Percentiles rank a stretch among this genome's conserved stretches.
Evolutionary conservation across 139 green algal species (phyloP).

Genomic region (Chlamydomonas sp.): DNA sequence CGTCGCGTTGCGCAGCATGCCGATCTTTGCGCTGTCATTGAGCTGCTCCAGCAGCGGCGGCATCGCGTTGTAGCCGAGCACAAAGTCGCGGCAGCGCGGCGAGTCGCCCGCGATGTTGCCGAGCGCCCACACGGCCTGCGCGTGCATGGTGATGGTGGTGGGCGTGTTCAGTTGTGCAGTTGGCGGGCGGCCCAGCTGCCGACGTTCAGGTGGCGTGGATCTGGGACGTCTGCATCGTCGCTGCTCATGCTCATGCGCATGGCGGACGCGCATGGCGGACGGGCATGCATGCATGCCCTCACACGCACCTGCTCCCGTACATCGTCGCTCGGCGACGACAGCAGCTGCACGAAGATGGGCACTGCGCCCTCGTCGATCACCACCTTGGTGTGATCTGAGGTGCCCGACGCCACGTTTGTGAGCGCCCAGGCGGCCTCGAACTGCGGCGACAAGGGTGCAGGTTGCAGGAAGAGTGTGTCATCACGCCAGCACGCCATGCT

Average conservation of each 20-base stretch:
- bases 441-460: conserved; percentile 41
- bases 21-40: conserved; percentile 83
- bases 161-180: too few species aligned
- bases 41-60: conserved; percentile 88
- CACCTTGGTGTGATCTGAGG: conserved; percentile 91
- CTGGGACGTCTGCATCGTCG: too few species aligned
- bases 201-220: too few species aligned
- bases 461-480: too few species aligned
- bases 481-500: too few species aligned
- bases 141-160: too few species aligned
- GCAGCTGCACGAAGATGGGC: conserved; percentile 95
- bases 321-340: conserved; percentile 85
- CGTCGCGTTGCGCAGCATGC: conserved; percentile 97
- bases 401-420: conserved; percentile 98
- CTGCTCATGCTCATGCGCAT: too few species aligned
- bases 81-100: conserved; percentile 88
- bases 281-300: not conserved
- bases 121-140: conserved; percentile 95
- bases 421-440: conserved; percentile 98
- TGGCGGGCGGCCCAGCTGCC: too few species aligned
- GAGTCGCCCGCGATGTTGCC: conserved; percentile 96
- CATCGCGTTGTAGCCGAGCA: conserved; percentile 78
- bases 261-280: too few species aligned
- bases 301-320: conserved; percentile 87
- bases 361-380: conserved; percentile 95